Base-by-base conservation (phyloP, 1,284 basidiomycete species). In the Moesziomyces sp. region DNA sequence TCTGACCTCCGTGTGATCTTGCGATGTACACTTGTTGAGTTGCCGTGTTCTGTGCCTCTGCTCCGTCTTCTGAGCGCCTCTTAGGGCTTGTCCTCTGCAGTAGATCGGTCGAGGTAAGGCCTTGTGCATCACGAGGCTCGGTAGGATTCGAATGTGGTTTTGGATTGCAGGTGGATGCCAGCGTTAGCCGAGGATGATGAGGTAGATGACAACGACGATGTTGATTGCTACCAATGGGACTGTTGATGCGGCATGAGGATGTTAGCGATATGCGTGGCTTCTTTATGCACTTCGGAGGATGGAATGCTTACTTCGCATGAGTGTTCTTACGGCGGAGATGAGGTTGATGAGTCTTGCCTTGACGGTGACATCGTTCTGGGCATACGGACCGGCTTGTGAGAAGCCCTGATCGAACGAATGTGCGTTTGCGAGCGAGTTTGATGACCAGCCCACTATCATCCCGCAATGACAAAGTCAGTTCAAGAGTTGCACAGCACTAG, bases 301-400 rank as follows among this genome's bases (percentile, higher is more conserved):
- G 38, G 23, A 5, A 87, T 4, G 16, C 90, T 85, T 84, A 98
- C 95, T 93, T 85, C 96, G 89, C 91, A 98, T 92, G 70, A 98
- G 87, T 57, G 94, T 97, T 85, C 95, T 88, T 61, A 97, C 94
- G 28, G 95, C 95, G 74, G 91, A 89, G 73, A 97, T 97, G 77
- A 98, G 88, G 85, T 94, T 93, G 83, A 98, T 90, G 51, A 97
- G 85, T 80, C 93, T 90, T 58, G 89, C 89, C 86, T 97, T 97
- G 73, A 98, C 87, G 43, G 91, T 88, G 2, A 77, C 61, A 10
- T 81, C 64, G 30, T 56, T 55, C 26, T 28, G 58, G 24, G 60
- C 38, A 47, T 66, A 62, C 1, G 52, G 59, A n/a, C 61, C 62
- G 1, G 55, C 49, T 13, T 58, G 63, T 43, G 61, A 60, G 24